Conservation (phyloP, 495 filamentous ascomycete species). For the Penicillium turbatum region DNA sequence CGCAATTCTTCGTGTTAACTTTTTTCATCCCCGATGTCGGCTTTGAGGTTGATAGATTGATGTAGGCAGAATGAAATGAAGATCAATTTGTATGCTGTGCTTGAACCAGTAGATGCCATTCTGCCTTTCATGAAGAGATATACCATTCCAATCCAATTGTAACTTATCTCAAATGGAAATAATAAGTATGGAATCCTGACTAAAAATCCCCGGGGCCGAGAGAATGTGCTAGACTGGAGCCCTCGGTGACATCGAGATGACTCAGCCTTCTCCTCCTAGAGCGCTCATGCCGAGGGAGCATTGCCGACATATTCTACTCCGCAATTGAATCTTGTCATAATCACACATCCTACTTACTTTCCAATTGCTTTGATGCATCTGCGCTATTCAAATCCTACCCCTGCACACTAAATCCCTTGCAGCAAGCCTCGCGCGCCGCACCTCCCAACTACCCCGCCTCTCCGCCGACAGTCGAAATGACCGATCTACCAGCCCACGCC, state of each 20-base stretch:
- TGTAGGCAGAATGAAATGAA: not conserved
- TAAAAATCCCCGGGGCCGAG: not conserved
- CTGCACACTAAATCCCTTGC: not conserved
- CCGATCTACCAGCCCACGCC: conserved; percentile 48
- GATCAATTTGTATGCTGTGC: not conserved
- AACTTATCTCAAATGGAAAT: too few species aligned
- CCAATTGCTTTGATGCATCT: not conserved
- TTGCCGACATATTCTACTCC: conserved; percentile 17
- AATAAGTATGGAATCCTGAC: not conserved
- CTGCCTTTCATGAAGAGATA: not conserved
- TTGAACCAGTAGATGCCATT: not conserved
- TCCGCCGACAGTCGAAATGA: conserved; percentile 35
- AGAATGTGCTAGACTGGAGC: conserved; percentile 7
- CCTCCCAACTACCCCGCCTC: conserved; percentile 6
- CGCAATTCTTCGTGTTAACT: not conserved
- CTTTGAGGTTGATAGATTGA: not conserved
- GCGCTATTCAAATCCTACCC: not conserved
- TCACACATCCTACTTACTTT: not conserved
- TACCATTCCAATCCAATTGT: not conserved
- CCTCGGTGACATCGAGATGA: not conserved
- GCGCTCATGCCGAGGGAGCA: conserved; percentile 15
- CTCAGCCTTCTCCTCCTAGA: not conserved
- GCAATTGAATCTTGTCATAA: conserved; percentile 11
- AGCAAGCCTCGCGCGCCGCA: not conserved
- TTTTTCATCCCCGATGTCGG: conserved; percentile 1